Base-by-base conservation (phyloP, 352 stramenopile species). In the Lagenidium sp. region DNA sequence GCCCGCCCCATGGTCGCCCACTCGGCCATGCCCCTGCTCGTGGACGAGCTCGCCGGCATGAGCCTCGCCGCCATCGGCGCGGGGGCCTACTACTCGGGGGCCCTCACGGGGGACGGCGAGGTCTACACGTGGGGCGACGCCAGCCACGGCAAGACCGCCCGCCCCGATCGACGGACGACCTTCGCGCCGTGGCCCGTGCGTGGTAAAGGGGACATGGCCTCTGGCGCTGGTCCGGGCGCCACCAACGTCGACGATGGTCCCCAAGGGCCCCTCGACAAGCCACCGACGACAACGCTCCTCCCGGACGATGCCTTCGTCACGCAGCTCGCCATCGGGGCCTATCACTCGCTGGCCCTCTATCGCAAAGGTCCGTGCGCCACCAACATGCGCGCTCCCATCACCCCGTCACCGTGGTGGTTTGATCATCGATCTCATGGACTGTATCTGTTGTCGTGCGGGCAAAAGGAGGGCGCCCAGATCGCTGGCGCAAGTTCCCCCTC, bases 61-160 rank as follows among this genome's bases (percentile, higher is more conserved):
- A 34, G 38, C 2, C 36, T 50, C 30, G 50, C 22, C 48, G 56
- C 19, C 22, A 65, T 91, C 21, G 68, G 70, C 4, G 79, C 75
- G 15, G 79, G 79, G 2, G 52, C 60, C 5, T 63, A 63, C 19
- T 71, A 67, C 26, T 91, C 79, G 1, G 64, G 62, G 4, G 75
- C 66, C 3, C 50, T 91, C 7, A 75, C 60, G 29, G 70, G 60
- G 2, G 63, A 82, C 15, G 79, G 79, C 0, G 56, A 86, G 20
- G 37, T 91, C 5, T 83, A 67, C 25, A 68, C 73, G 4, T 91
- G 79, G 79, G 79, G 79, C 10, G 73, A 91, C 34, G 63, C 57
- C 18, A 53, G 32, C 3, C 59, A 78, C 22, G 55, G 59, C 1
- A 84, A 87, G 32, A 81, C 68, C 0, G 59, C 52, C 28, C 54